Base-by-base conservation (phyloP, 2,329 filamentous ascomycete genomes). In the Colletotrichum viniferum region DNA sequence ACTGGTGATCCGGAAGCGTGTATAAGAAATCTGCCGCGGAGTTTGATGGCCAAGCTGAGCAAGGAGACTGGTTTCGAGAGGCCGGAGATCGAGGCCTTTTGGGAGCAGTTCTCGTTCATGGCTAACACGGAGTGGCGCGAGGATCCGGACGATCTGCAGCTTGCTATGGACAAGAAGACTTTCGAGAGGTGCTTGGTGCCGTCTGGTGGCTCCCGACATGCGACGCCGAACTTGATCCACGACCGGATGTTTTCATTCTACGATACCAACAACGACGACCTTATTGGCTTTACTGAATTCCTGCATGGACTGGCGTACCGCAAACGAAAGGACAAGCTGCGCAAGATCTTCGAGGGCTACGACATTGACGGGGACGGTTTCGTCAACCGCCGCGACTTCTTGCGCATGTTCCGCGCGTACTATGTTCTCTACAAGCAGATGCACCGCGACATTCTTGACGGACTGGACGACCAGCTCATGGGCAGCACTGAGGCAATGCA, bases 201-300 rank as follows among this genome's bases (percentile, higher is more conserved):
- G 5, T 94, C 94, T n/a, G 94, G 94, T 16, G 94, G 94, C n/a
- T 91, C 92, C 73, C 91, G 93, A 36, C 93, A 95, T 71, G 92
- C 94, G 13, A 90, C 94, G 1, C 95, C 96, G 2, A 98, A 97
- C 82, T 90, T 98, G 16, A 95, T 99, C 74, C 97, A 98, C 81
- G 96, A 99, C 83, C 94, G 97, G 78, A 97, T 98, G 91, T 99
- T 98, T 85, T 92, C 94, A 66, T 98, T 98, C 83, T 99, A 98
- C 83, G 97, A 99, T 84, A 94, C 93, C 36, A 96, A 98, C 82
- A 90, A 92, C 56, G 95, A 99, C 81, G 94, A 94, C 26, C 87
- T 98, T 9, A 98, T 99, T 79, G 94, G 95, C 9, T 98, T 99
- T 79, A 90, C 95, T 64, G 97, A 99, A 82, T 99, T 98, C 81